A percentile compares a stretch with the other conserved stretches of the same genome.
phyloP scores from a whole-genome alignment of 805 yeast species.

The Starmerella bombi region DNA sequence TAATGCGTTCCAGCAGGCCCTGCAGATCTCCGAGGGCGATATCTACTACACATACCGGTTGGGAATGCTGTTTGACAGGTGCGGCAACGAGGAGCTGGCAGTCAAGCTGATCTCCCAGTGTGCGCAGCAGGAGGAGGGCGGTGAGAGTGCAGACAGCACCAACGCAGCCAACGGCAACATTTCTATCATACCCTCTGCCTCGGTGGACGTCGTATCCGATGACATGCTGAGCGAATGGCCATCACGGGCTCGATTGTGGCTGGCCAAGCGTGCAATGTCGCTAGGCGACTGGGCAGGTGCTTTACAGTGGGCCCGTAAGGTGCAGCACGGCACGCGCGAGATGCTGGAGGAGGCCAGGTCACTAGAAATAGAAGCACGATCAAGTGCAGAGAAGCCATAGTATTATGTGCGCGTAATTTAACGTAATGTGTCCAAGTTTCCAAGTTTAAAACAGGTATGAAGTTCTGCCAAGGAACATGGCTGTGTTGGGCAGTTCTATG shows the following conservation, averaged over 20 bases:
- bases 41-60: slow-evolving; percentile 47
- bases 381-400: too few species aligned
- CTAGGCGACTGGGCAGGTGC: slow-evolving; percentile 52
- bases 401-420: too few species aligned
- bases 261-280: slow-evolving; percentile 55
- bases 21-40: slow-evolving; percentile 43
- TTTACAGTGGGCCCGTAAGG: slow-evolving; percentile 55
- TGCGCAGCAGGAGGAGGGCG: slow-evolving; percentile 44
- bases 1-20: slow-evolving; percentile 68
- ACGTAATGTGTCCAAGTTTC: too few species aligned
- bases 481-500: too few species aligned
- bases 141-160: neutral
- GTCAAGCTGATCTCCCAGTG: slow-evolving; percentile 53
- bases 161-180: neutral
- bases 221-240: slow-evolving; percentile 17
- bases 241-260: slow-evolving; percentile 70
- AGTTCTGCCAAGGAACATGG: too few species aligned
- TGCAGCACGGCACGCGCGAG: slow-evolving; percentile 36
- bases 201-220: neutral
- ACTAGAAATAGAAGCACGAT: slow-evolving; percentile 57
- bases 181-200: neutral
- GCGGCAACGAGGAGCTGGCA: slow-evolving; percentile 42
- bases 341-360: slow-evolving; percentile 72
- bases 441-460: too few species aligned
- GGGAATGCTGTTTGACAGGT: slow-evolving; percentile 51